These are phyloP conservation scores for Nakaseomyces uthaithaninus DNA, from an alignment of 1,139 yeast genomes.

Conservation along the genomic window DNA sequence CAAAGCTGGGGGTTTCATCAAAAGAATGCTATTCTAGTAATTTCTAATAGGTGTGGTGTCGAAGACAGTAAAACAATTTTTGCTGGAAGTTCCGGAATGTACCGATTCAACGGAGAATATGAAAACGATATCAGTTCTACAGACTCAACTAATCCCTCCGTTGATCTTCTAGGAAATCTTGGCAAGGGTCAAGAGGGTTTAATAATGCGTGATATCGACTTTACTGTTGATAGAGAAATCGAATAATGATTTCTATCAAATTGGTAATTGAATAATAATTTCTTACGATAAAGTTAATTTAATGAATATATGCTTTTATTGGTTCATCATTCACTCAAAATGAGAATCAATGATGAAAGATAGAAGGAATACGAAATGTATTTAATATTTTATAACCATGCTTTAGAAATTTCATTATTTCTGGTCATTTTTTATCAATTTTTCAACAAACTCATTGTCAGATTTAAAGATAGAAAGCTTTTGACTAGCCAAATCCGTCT, in stretches of 20 bases:
- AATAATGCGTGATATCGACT: conserved; percentile 43
- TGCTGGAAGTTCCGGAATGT: conserved; percentile 68
- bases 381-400: too few species aligned
- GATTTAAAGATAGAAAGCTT: background rate
- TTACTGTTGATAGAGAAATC: conserved; percentile 1
- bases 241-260: too few species aligned
- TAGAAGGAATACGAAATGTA: too few species aligned
- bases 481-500: background rate
- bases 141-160: conserved; percentile 41
- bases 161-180: conserved; percentile 45
- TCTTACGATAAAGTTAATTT: too few species aligned
- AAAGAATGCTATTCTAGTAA: conserved; percentile 20
- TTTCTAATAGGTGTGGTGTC: conserved; percentile 58
- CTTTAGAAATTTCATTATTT: too few species aligned
- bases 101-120: conserved; percentile 40
- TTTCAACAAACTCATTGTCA: background rate
- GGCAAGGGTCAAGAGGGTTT: conserved; percentile 60
- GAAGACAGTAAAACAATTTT: conserved; percentile 48
- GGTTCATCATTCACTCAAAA: too few species aligned
- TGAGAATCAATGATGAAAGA: too few species aligned
- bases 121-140: conserved; percentile 27
- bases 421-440: background rate
- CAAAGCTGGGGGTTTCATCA: conserved; percentile 23
- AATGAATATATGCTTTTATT: too few species aligned
- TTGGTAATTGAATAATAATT: too few species aligned